Evolutionary conservation across 169 alveolate genomes (phyloP), one percentile per base, ranked within the genome.

Genomic region (Babesia gibsoni): DNA sequence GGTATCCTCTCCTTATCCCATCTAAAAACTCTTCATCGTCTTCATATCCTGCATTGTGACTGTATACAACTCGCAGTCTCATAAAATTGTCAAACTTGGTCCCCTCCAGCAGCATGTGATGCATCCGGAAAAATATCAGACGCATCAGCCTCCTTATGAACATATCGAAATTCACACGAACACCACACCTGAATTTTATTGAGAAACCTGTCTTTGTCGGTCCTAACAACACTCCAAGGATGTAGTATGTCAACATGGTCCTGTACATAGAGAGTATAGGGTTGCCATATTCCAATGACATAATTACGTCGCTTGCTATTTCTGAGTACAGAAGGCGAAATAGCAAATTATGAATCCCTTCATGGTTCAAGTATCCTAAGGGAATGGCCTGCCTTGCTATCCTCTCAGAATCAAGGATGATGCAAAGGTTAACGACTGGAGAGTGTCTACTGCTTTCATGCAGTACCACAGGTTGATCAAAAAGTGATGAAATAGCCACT

Each of bases 201-300:
- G 14, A 7, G 29, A 33, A 30, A 4, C 39, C 35, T 10, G 20
- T 22, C n/a, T 35, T 29, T 5, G 57, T 56, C 12, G 83, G 83
- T 16, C 32, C 5, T n/a, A 32, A 22, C 46, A 61, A 4, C 22
- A 27, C 37, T n/a, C 41, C 30, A 12, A 27, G 43, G 20, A 74
- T 22, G 49, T 65, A 66, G 41, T 53, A 56, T 45, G 65, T 54
- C 45, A 74, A 29, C 32, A 61, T 29, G 30, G 73, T 74, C 46
- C 84, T 49, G 32, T 74, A 74, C 10, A 43, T 4, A 0, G 35
- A 16, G 29, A 65, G 30, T 14, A 52, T 23, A 10, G 23, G 29
- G 49, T 56, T 65, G 25, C 53, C 50, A 66, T 64, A 67, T 53
- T 74, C 84, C 53, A 74, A 36, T 10, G 77, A 37, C 70, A 74